Evolutionary conservation across 2,329 filamentous ascomycete species (phyloP).

Genomic region (Trichoderma brevicompactum): DNA sequence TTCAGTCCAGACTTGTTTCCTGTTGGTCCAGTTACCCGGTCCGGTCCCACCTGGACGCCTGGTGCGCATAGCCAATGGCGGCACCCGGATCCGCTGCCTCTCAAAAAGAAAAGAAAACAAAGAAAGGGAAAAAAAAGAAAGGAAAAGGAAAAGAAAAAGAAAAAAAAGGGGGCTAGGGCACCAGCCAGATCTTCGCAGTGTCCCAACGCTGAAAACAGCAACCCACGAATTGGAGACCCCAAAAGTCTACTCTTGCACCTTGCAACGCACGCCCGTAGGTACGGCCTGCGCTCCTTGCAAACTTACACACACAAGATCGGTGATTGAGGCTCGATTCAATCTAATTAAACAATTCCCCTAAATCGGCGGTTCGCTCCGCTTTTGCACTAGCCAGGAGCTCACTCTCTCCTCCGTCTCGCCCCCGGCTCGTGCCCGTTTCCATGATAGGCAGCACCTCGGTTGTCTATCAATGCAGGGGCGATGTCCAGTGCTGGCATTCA

Average conservation of each 20-base stretch:
- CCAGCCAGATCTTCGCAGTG: background rate
- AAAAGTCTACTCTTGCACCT: background rate
- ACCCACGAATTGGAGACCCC: background rate
- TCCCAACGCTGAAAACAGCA: background rate
- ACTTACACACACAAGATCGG: background rate
- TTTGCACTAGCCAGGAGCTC: conserved; percentile 23
- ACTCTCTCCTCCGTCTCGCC: conserved; percentile 8
- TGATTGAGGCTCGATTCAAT: conserved; percentile 5
- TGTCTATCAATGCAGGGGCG: conserved; percentile 9
- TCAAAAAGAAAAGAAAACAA: background rate
- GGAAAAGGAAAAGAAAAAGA: background rate
- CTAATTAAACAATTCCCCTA: conserved; percentile 17
- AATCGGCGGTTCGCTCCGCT: conserved; percentile 27
- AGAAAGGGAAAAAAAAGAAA: background rate
- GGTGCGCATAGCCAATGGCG: background rate
- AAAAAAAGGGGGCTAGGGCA: background rate
- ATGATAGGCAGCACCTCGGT: conserved; percentile 14
- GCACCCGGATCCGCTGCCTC: background rate
- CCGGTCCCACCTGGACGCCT: background rate
- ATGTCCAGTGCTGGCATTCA: background rate
- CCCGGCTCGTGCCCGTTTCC: conserved; percentile 19
- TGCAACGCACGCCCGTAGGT: background rate
- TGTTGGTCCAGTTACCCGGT: background rate
- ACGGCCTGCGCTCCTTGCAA: background rate
- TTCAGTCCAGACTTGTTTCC: background rate